phyloP scores from a whole-genome alignment of 345 rosid species.

The Litchi chinensis region DNA sequence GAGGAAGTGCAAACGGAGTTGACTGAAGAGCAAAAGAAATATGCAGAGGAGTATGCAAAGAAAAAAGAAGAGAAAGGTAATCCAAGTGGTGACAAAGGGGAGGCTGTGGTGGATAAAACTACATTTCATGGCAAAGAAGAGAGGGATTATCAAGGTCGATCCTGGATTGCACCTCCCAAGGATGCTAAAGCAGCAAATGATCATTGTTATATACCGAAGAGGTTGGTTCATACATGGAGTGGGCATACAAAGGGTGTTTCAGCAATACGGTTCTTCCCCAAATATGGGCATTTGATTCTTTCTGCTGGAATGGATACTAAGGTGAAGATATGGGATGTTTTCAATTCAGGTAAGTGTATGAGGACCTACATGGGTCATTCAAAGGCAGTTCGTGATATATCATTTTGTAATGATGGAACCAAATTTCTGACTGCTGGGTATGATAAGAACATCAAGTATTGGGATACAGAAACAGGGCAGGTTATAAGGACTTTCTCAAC shows the following conservation, averaged over 20 bases:
- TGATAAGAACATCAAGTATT: constrained; percentile 93
- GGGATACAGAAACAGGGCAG: constrained; percentile 98
- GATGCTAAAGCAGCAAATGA: constrained; percentile 91
- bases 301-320: constrained; percentile 97
- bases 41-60: constrained; percentile 92
- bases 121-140: constrained; percentile 98
- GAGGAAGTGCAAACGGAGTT: constrained; percentile 75
- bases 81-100: constrained; percentile 67
- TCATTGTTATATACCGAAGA: constrained; percentile 86
- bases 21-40: constrained; percentile 97
- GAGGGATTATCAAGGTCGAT: constrained; percentile 92
- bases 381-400: constrained; percentile 92
- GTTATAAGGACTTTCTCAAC: constrained; percentile 91
- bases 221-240: constrained; percentile 85
- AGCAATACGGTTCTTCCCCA: constrained; percentile 93
- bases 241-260: constrained; percentile 88
- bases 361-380: constrained; percentile 98
- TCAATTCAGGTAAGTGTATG: constrained; percentile 96
- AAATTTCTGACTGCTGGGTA: constrained; percentile 93
- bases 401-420: constrained; percentile 90
- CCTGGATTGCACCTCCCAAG: constrained; percentile 94
- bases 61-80: constrained; percentile 87
- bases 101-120: constrained; percentile 74
- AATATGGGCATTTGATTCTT: constrained; percentile 93
- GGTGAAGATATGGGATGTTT: constrained; percentile 99